Evolutionary conservation across 257 asterid genomes (phyloP).

Genomic region (Solanum virginianum): DNA sequence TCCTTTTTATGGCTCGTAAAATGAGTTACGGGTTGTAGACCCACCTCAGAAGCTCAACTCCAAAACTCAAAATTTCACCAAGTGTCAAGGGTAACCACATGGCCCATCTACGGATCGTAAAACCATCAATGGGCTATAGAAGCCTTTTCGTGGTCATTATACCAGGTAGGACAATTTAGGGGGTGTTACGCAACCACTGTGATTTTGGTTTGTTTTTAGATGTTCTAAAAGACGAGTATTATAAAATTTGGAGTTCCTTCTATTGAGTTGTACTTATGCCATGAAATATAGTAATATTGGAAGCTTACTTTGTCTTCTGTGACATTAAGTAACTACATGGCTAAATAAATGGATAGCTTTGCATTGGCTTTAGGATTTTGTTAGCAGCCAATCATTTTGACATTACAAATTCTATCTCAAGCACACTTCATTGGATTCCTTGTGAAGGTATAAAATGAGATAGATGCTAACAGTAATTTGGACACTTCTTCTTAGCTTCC

Average conservation of each 20-base stretch:
- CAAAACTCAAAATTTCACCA: no score
- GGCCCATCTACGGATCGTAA: no score
- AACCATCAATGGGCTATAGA: no score
- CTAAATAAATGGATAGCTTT: neutral
- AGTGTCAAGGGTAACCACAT: no score
- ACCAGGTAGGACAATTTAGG: no score
- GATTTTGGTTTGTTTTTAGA: neutral
- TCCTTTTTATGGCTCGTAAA: no score
- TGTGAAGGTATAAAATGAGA: neutral
- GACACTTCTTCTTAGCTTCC: neutral
- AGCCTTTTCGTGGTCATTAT: no score
- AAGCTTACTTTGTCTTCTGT: neutral
- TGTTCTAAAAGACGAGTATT: neutral
- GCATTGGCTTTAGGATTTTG: neutral
- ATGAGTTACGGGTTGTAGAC: no score
- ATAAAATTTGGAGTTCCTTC: neutral
- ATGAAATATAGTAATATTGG: neutral
- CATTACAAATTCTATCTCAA: neutral
- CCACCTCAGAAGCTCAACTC: no score
- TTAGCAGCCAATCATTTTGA: neutral
- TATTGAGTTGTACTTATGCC: neutral
- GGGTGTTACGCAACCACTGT: no score
- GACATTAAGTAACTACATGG: neutral
- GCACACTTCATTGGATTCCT: neutral
- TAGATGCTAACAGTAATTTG: neutral